Base-by-base conservation (phyloP, 805 yeast genomes). In the Isabelozyma rhagii region DNA sequence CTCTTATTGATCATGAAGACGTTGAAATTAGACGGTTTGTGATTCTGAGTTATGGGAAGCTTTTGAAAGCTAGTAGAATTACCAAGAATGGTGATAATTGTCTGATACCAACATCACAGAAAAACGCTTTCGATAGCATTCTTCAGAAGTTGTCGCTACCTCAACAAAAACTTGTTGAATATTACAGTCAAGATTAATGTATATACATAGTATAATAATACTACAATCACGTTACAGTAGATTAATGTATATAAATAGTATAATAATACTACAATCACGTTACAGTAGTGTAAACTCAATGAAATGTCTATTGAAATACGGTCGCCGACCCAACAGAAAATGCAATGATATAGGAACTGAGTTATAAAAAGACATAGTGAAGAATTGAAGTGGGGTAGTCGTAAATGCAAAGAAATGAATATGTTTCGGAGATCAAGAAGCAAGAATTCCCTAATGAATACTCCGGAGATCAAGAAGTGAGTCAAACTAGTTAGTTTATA, bases 161-260 rank as follows among this genome's bases (percentile, higher is more conserved):
- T 1, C 84, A 81, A 49, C 64, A 62, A 47, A 77, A 72, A 52
- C 60, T 82, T 45, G 71, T 81, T 13, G 78, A 79, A 48, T 74
- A 75, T 53, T 81, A 79, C 57, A 66, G 71, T 48, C 58, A 59
- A 42, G 47, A 51, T 15, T 50, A 43, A 31, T 28, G 15, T 29
- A 29, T 29, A 29, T 38, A 38, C 4, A 38, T 11, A 11, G 13
- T 34, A n/a, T 34, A 34, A n/a, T n/a, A n/a, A 34, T 34, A 34
- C 25, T 21, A 21, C 25, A 21, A 21, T 21, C 25, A 21, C 14
- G 14, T n/a, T 5, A 34, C 39, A 4, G 5, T 34, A 34, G 39
- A 51, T 15, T 50, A 43, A 31, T 28, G 15, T 31, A 31, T 31
- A 31, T 39, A 39, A 39, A 39, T 13, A 13, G 13, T 34, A n/a